Evolutionary conservation across 202 grass and related monocot species (phyloP).

Genomic region (Bolboschoenoplectus hybrid): DNA sequence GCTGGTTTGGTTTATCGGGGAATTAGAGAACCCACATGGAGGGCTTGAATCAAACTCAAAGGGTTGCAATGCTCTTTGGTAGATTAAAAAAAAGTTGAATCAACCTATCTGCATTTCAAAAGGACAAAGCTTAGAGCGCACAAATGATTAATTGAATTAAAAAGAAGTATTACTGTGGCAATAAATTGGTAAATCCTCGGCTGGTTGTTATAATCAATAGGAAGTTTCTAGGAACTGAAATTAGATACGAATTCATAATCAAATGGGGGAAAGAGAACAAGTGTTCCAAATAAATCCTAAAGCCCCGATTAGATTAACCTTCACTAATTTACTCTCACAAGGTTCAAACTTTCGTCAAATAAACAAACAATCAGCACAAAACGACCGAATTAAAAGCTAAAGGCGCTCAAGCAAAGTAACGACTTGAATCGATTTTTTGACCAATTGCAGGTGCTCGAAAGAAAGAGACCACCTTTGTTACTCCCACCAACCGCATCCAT

Average conservation of each 20-base stretch:
- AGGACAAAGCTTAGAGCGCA: neutral
- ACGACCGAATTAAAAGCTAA: neutral
- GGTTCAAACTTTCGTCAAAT: neutral
- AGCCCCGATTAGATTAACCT: neutral
- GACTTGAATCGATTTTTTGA: neutral
- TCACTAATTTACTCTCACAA: neutral
- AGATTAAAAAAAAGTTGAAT: neutral
- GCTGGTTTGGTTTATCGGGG: neutral
- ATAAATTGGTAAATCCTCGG: constrained; percentile 14
- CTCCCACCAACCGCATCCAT: constrained; percentile 16
- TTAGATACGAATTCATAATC: neutral
- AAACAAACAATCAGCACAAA: neutral
- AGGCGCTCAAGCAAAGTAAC: neutral
- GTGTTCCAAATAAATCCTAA: neutral
- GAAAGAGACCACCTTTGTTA: neutral
- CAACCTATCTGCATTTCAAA: constrained; percentile 32
- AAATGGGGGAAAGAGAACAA: neutral
- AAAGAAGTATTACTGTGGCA: neutral
- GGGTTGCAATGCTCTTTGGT: neutral
- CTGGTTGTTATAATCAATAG: neutral
- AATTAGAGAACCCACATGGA: neutral
- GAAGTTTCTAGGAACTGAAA: neutral
- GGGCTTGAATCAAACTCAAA: neutral
- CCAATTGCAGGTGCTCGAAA: neutral
- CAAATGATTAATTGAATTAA: constrained; percentile 1